These are phyloP conservation scores for Avena sativa DNA, from an alignment of 176 grass and related monocot genomes.

Conservation along the genomic window DNA sequence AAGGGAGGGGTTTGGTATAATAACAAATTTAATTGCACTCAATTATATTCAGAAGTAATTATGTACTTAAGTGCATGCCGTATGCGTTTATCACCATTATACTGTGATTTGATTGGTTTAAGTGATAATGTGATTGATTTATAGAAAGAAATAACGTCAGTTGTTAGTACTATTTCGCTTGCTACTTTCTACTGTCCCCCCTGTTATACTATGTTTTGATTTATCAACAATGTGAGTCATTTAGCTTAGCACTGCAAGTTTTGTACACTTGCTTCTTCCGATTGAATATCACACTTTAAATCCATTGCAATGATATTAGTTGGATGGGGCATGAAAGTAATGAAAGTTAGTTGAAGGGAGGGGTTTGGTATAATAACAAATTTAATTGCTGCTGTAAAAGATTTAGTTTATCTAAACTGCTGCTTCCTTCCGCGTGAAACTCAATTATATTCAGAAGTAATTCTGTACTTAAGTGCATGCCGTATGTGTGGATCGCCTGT, in stretches of 20 bases:
- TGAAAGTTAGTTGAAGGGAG: background rate
- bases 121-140: background rate
- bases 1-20: background rate
- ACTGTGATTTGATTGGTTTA: background rate
- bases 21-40: background rate
- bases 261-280: background rate
- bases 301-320: background rate
- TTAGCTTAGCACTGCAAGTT: background rate
- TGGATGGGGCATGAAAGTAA: background rate
- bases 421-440: conserved; percentile 6
- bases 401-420: background rate
- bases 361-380: background rate
- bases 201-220: background rate
- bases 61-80: background rate
- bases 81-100: background rate
- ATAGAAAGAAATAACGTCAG: background rate
- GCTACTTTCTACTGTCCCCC: background rate
- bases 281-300: background rate
- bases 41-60: background rate
- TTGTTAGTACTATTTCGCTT: background rate
- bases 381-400: conserved; percentile 3
- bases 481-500: background rate
- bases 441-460: background rate
- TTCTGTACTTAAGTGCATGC: background rate
- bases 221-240: background rate